Conservation (phyloP, 2,329 filamentous ascomycete species). For the Cladosporium austrohemisphaericum region DNA sequence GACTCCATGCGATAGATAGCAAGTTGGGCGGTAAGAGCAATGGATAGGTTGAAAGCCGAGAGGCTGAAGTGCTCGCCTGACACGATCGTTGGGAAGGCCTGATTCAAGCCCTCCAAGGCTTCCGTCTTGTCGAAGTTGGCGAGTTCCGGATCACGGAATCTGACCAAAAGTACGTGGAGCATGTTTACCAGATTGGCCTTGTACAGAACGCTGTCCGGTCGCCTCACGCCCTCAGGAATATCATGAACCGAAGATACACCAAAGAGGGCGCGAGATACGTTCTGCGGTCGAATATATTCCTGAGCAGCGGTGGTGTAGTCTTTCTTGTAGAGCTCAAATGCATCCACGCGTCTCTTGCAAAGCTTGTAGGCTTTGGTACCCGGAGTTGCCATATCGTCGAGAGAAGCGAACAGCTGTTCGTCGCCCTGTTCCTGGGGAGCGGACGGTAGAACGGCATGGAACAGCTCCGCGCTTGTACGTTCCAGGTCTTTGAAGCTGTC, state of each 20-base stretch:
- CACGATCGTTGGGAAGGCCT: conserved; percentile 24
- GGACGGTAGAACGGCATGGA: conserved; percentile 27
- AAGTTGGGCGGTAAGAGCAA: conserved; percentile 29
- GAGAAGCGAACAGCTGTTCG: conserved; percentile 24
- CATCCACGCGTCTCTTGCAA: conserved; percentile 33
- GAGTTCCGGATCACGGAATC: conserved; percentile 27
- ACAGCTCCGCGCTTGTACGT: conserved; percentile 26
- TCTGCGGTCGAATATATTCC: conserved; percentile 40
- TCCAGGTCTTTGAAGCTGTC: conserved; percentile 39
- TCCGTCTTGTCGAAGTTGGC: conserved; percentile 28
- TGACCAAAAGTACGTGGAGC: conserved; percentile 36
- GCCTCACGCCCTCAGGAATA: conserved; percentile 30
- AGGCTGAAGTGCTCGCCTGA: conserved; percentile 21
- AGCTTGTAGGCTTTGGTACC: conserved; percentile 39
- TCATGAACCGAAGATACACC: conserved; percentile 27
- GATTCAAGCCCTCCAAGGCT: conserved; percentile 23
- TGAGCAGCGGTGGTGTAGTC: conserved; percentile 34
- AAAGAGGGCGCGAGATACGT: conserved; percentile 39
- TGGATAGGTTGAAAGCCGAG: conserved; percentile 21
- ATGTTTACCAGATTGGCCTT: conserved; percentile 44
- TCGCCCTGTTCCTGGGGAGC: conserved; percentile 26
- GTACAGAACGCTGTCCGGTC: conserved; percentile 42
- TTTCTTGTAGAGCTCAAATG: conserved; percentile 34
- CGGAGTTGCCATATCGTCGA: conserved; percentile 25
- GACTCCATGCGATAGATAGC: conserved; percentile 23